Conservation (phyloP, 768 basidiomycete genomes). For the Leccinum rimulosum region DNA sequence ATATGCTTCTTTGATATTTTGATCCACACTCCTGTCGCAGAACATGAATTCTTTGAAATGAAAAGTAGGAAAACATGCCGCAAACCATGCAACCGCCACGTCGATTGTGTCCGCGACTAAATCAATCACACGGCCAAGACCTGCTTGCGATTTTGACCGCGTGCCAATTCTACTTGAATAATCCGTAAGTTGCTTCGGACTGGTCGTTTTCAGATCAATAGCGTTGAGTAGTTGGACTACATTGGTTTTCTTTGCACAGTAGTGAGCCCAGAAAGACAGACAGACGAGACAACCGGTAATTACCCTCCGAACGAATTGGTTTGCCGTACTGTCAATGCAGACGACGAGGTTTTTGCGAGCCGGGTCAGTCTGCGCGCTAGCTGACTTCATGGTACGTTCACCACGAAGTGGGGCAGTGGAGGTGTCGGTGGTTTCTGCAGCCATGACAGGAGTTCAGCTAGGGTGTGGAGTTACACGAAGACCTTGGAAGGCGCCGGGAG, state of each 20-base stretch:
- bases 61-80: neutral
- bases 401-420: neutral
- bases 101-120: constrained; percentile 14
- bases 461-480: neutral
- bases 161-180: constrained; percentile 38
- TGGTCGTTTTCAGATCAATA: constrained; percentile 12
- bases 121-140: constrained; percentile 6
- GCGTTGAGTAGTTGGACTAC: neutral
- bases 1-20: neutral
- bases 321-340: neutral
- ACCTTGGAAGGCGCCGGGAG: neutral
- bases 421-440: neutral
- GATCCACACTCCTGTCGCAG: neutral
- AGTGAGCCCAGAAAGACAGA: neutral
- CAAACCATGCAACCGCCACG: neutral
- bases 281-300: neutral
- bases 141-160: constrained; percentile 20
- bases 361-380: neutral
- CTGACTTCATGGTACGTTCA: neutral
- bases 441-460: neutral
- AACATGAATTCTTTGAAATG: neutral
- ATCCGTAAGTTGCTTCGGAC: constrained; percentile 26
- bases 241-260: neutral
- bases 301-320: neutral
- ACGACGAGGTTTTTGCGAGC: constrained; percentile 15